Evolutionary conservation across 73 alveolate species (phyloP), one percentile per base, ranked within the genome.

Genomic region (Paramecium tetraurelia): DNA sequence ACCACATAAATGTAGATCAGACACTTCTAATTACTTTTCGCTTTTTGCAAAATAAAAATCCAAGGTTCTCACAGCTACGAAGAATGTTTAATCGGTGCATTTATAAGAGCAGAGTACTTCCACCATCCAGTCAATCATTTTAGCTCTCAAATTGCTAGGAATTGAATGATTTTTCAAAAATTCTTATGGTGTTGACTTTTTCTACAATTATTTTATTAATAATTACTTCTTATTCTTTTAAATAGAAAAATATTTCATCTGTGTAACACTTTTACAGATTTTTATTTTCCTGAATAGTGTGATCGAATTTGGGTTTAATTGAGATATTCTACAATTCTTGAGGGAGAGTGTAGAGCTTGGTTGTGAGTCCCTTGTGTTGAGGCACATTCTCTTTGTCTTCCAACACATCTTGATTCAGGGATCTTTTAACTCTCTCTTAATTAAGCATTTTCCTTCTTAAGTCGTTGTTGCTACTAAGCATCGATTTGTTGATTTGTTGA

Each of bases 71-170:
- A 96, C 99, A 36, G 99, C 99, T 20, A 93, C 59, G 95, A 96
- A 97, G 86, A 92, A 96, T 27, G 98, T 94, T 69, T 93, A 95
- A 59, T 94, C 95, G 68, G 97, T 77, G 89, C 90, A 88, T 18
- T 94, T 93, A 85, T 95, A 98, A 3, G 98, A 86, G 85, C 95
- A 72, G 63, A 96, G 92, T 16, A 97, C 98, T 96, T 98, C 99
- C 10, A 97, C 92, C 99, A 98, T 96, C 99, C 99, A 98, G 94
- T 98, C 98, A 18, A 97, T 96, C 99, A 98, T 97, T 88, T 95
- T 97, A 6, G 98, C 95, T 95, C 99, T 92, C 40, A 93, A 89
- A 11, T 85, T 75, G 18, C 93, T 90, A 21, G 96, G 84, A 9
- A 97, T 93, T 8, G 84, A 57, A 86, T 97, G 99, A 11, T 85